These are phyloP conservation scores for Pugionium dolabratum DNA, from an alignment of 345 rosid genomes.

Conservation along the genomic window DNA sequence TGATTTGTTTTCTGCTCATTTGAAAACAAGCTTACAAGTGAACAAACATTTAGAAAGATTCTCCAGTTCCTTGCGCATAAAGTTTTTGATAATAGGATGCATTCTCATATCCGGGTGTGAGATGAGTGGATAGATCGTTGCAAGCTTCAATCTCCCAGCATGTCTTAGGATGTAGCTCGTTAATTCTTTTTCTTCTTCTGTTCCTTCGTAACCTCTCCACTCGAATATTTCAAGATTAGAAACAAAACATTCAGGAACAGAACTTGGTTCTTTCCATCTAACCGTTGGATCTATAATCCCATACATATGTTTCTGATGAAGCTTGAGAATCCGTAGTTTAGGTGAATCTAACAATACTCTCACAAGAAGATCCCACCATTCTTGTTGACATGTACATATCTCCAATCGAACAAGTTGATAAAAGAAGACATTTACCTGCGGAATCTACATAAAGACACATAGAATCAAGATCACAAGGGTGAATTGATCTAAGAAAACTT, in stretches of 20 bases:
- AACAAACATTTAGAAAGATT: background rate
- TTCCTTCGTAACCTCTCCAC: conserved; percentile 25
- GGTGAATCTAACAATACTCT: conserved; percentile 9
- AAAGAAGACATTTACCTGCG: background rate
- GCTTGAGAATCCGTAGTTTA: conserved; percentile 22
- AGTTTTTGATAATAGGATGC: background rate
- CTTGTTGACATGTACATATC: conserved; percentile 22
- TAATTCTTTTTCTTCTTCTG: conserved; percentile 13
- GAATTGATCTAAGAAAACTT: background rate
- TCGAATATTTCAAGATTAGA: conserved; percentile 26
- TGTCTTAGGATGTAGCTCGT: conserved; percentile 6
- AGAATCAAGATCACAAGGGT: background rate
- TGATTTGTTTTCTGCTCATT: background rate
- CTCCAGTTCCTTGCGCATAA: background rate
- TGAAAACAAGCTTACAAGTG: conserved; percentile 18
- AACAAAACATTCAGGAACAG: conserved; percentile 14
- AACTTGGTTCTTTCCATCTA: conserved; percentile 23
- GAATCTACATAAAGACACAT: conserved; percentile 5
- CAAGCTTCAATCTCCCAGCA: conserved; percentile 17
- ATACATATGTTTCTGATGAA: conserved; percentile 2
- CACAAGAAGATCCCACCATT: conserved; percentile 27
- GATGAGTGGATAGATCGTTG: conserved; percentile 8
- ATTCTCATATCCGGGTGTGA: background rate
- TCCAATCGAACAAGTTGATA: conserved; percentile 21
- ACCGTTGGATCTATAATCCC: background rate